A percentile compares a stretch with the other conserved stretches of the same genome.
Evolutionary conservation across 352 stramenopile genomes (phyloP).

Genomic region (Albugo laibachii): DNA sequence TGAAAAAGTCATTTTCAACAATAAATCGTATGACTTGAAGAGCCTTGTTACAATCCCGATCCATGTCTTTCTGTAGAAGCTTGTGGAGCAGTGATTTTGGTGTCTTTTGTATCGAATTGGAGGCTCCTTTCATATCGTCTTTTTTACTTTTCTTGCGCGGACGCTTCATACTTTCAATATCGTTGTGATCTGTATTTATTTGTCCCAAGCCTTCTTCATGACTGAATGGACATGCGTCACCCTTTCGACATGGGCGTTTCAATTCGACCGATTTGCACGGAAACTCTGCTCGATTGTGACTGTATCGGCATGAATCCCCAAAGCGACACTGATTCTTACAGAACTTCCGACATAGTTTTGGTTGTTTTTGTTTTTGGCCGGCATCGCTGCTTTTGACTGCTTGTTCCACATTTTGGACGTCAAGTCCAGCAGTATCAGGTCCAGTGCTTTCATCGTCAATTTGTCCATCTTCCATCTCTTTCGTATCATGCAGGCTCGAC

Average conservation of each 20-base stretch:
- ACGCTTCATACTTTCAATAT: conserved; percentile 7
- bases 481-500: conserved; percentile 6
- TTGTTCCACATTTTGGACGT: neutral
- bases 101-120: conserved; percentile 16
- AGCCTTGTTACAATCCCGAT: conserved; percentile 45
- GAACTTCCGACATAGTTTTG: conserved; percentile 36
- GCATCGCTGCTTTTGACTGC: neutral
- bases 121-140: neutral
- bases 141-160: conserved; percentile 12
- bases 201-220: conserved; percentile 14
- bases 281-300: conserved; percentile 38
- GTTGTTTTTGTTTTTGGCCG: conserved; percentile 3
- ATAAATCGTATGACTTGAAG: conserved; percentile 55
- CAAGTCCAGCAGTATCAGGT: neutral
- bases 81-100: conserved; percentile 43
- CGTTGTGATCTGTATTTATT: neutral
- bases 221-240: conserved; percentile 33
- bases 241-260: conserved; percentile 32
- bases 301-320: conserved; percentile 40
- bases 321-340: conserved; percentile 37
- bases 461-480: conserved; percentile 28
- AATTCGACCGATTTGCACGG: conserved; percentile 31
- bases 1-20: conserved; percentile 36
- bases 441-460: neutral
- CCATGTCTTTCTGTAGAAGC: conserved; percentile 48